Conservation (phyloP, 768 basidiomycete species). For the Sistotremastrum suecicum region DNA sequence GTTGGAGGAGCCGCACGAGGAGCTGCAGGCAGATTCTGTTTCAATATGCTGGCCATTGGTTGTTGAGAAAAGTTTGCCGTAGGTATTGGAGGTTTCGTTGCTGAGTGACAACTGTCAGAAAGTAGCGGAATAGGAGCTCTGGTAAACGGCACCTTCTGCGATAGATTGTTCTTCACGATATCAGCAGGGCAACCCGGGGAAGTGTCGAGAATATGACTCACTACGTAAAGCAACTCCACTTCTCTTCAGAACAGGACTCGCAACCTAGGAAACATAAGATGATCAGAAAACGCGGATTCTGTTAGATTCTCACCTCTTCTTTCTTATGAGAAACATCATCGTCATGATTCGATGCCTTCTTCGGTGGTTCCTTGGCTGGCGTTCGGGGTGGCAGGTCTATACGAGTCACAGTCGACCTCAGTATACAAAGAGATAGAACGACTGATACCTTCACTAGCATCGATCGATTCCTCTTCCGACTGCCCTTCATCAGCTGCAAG, state of each 20-base stretch:
- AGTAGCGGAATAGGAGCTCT: background rate
- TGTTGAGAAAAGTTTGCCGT: constrained; percentile 72
- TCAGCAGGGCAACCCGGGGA: no score
- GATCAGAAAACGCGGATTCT: background rate
- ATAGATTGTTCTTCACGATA: background rate
- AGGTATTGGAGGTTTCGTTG: constrained; percentile 55
- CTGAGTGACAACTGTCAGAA: constrained; percentile 11
- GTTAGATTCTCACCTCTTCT: background rate
- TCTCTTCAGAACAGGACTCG: constrained; percentile 8
- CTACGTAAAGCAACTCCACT: constrained; percentile 26
- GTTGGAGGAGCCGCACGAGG: constrained; percentile 36
- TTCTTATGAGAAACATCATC: constrained; percentile 1
- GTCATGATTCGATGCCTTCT: constrained; percentile 36
- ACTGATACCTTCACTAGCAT: constrained; percentile 54
- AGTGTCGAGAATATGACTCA: no score
- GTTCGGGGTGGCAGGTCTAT: constrained; percentile 53
- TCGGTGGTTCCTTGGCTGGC: constrained; percentile 61
- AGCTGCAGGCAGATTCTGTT: constrained; percentile 47
- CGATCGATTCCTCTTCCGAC: constrained; percentile 59
- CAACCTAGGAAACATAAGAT: background rate
- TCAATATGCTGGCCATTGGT: constrained; percentile 63
- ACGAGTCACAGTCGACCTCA: background rate
- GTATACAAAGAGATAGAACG: background rate
- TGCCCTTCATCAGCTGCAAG: constrained; percentile 65
- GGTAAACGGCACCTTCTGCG: background rate